Conservation (phyloP, 805 yeast species). For the Candida michaelii region DNA sequence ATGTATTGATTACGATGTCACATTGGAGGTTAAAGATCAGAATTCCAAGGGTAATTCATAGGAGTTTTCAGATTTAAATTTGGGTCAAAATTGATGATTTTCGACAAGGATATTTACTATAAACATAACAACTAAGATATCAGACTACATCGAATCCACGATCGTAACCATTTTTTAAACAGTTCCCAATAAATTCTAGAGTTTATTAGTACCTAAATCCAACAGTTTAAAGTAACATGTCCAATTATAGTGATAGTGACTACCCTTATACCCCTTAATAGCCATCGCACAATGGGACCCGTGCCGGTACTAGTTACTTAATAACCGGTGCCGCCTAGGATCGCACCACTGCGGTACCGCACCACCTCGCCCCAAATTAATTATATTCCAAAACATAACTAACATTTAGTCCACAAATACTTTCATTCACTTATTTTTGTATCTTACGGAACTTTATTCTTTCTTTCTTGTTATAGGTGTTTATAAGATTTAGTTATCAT, state of each 20-base stretch:
- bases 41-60: neutral
- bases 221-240: no score
- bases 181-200: no score
- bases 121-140: neutral
- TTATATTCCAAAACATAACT: neutral
- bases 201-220: no score
- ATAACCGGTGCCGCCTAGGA: no score
- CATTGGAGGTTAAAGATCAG: neutral
- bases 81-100: neutral
- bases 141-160: no score
- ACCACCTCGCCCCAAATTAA: neutral
- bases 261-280: slow-evolving; percentile 1
- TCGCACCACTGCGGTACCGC: no score
- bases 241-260: no score
- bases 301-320: neutral
- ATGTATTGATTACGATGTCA: slow-evolving; percentile 4
- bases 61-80: neutral
- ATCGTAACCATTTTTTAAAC: no score
- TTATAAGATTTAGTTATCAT: slow-evolving; percentile 20
- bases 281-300: neutral
- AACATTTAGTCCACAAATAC: slow-evolving; percentile 9
- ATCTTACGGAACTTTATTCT: slow-evolving; percentile 13
- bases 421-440: slow-evolving; percentile 9
- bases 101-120: neutral
- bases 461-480: slow-evolving; percentile 11